Conservation (phyloP, 345 rosid genomes). For the Kernera saxatilis region DNA sequence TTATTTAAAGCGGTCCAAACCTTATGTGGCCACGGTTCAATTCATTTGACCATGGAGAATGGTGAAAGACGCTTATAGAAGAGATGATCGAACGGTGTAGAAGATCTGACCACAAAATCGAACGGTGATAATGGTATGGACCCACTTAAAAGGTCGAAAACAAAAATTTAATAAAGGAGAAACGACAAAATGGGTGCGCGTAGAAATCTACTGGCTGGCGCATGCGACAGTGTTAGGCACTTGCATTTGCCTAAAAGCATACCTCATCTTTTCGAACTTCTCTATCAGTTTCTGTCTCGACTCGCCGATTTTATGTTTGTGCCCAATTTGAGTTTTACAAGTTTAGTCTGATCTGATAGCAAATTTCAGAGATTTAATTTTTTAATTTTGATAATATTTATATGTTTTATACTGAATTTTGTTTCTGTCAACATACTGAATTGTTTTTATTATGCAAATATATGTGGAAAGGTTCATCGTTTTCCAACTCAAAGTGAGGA, state of each 20-base stretch:
- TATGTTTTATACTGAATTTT: not conserved
- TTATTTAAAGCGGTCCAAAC: constrained; percentile 6
- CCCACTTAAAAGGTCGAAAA: not conserved
- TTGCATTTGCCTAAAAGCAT: constrained; percentile 17
- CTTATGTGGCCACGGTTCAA: constrained; percentile 14
- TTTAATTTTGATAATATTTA: not conserved
- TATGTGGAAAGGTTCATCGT: too few relatives aligned
- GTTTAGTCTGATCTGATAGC: not conserved
- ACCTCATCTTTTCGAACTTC: constrained; percentile 21
- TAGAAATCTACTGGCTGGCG: constrained; percentile 1
- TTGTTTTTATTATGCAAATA: not conserved
- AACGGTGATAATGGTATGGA: not conserved
- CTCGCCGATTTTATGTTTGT: constrained; percentile 16
- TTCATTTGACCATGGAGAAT: constrained; percentile 6
- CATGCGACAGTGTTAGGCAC: constrained; percentile 31
- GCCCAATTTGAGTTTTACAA: constrained; percentile 26
- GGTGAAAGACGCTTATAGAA: constrained; percentile 1
- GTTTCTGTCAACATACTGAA: too few relatives aligned
- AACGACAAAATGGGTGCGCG: constrained; percentile 2
- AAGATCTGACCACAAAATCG: not conserved
- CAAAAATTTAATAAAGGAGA: constrained; percentile 6
- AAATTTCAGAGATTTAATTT: not conserved
- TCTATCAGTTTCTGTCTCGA: constrained; percentile 18
- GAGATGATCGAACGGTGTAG: constrained; percentile 2
- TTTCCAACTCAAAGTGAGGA: too few relatives aligned